Evolutionary conservation across 2,329 filamentous ascomycete species (phyloP).

Genomic region (Nannizzia gypsea): DNA sequence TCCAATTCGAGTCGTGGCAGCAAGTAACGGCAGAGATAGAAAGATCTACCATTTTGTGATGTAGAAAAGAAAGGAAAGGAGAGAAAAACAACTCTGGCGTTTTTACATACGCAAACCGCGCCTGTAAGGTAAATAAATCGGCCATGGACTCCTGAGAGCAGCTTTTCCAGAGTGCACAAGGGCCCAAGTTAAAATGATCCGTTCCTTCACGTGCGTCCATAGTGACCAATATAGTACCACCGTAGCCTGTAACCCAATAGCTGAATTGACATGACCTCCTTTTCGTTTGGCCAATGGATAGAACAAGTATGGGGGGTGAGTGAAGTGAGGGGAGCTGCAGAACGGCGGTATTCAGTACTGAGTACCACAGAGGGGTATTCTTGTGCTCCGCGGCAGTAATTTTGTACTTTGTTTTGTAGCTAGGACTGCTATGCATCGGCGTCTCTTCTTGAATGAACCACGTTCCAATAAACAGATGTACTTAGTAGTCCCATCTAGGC

Average conservation of each 20-base stretch:
- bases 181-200: constrained; percentile 2
- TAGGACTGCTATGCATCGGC: neutral
- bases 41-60: neutral
- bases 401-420: neutral
- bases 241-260: neutral
- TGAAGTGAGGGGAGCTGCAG: neutral
- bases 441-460: neutral
- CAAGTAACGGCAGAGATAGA: neutral
- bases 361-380: neutral
- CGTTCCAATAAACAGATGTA: neutral
- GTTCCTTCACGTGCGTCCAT: neutral
- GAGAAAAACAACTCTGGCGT: neutral
- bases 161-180: neutral
- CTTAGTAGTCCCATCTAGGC: neutral
- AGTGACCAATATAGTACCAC: neutral
- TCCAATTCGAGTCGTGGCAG: neutral
- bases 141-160: neutral
- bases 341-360: neutral
- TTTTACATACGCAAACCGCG: neutral
- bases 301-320: neutral
- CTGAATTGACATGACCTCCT: neutral
- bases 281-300: neutral
- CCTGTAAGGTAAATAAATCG: neutral
- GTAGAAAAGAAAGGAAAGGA: neutral
- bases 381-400: neutral